Percentiles rank a stretch among this genome's conserved stretches.
Conservation (phyloP, 495 filamentous ascomycete genomes). For the Glonium stellatum region DNA sequence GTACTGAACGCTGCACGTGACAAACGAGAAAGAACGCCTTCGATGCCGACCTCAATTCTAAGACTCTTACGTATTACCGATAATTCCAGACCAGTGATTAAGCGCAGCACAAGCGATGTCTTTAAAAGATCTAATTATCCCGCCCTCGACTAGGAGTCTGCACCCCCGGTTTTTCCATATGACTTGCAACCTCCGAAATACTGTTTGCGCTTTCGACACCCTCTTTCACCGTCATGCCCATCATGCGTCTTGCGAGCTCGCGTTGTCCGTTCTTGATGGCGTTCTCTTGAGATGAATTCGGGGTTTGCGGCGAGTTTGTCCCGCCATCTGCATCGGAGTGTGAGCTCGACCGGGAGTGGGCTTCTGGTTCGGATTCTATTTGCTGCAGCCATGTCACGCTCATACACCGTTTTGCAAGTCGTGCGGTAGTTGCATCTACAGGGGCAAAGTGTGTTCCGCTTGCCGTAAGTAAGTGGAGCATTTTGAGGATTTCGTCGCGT, state of each 20-base stretch:
- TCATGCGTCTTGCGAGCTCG: constrained; percentile 26
- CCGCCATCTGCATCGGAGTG: constrained; percentile 12
- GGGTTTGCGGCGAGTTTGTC: constrained; percentile 10
- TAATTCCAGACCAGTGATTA: no score
- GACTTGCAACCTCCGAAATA: constrained; percentile 68
- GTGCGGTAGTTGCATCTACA: constrained; percentile 79
- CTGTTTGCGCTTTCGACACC: constrained; percentile 29
- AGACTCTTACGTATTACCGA: no score
- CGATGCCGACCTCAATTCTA: no score
- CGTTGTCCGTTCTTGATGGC: constrained; percentile 20
- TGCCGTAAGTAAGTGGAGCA: constrained; percentile 58
- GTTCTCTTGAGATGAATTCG: constrained; percentile 4
- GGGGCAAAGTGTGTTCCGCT: constrained; percentile 73
- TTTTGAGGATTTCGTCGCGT: constrained; percentile 68
- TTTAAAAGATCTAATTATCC: neutral
- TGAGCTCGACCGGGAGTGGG: neutral
- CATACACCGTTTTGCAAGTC: constrained; percentile 73
- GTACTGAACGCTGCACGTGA: no score
- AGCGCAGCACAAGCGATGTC: neutral
- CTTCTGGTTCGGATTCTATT: neutral
- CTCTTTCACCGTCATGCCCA: constrained; percentile 31
- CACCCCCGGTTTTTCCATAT: constrained; percentile 78
- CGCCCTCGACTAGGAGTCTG: constrained; percentile 66
- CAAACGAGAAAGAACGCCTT: no score
- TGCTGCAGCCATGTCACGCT: constrained; percentile 71